Percentiles rank a stretch among this genome's conserved stretches.
Evolutionary conservation across 2,329 filamentous ascomycete species (phyloP).

Genomic region (Colletotrichum sp.): DNA sequence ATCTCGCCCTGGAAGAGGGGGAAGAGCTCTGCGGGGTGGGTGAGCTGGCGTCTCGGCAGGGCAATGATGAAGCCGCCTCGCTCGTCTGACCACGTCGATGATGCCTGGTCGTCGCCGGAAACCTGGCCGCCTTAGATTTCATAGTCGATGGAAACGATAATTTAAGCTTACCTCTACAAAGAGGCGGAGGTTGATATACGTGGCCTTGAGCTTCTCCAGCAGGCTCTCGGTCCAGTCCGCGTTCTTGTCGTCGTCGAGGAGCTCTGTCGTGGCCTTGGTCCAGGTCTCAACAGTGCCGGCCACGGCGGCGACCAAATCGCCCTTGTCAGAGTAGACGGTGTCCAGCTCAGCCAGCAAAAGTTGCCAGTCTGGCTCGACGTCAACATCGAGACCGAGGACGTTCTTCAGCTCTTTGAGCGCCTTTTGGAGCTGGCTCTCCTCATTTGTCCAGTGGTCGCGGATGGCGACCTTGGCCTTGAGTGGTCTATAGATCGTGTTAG

Average conservation of each 20-base stretch:
- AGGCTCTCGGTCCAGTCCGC: constrained; percentile 47
- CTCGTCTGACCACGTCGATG: constrained; percentile 42
- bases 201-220: constrained; percentile 36
- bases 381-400: constrained; percentile 43
- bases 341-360: constrained; percentile 44
- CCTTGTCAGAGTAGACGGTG: constrained; percentile 43
- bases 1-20: constrained; percentile 39
- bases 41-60: constrained; percentile 37
- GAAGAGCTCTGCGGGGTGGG: constrained; percentile 36
- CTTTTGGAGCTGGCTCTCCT: constrained; percentile 35
- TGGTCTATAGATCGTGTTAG: constrained; percentile 34
- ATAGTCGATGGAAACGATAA: background rate
- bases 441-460: constrained; percentile 47
- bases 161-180: constrained; percentile 38
- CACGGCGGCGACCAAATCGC: constrained; percentile 40
- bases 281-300: constrained; percentile 43
- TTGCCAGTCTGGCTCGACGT: constrained; percentile 47
- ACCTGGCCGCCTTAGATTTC: constrained; percentile 13
- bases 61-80: constrained; percentile 41
- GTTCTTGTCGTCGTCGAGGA: constrained; percentile 46
- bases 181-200: constrained; percentile 32
- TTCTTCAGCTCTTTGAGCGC: constrained; percentile 34
- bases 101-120: constrained; percentile 29
- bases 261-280: constrained; percentile 39
- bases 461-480: constrained; percentile 47